Evolutionary conservation across 1,284 basidiomycete genomes (phyloP).

Genomic region (Sphaerobolus stellatus): DNA sequence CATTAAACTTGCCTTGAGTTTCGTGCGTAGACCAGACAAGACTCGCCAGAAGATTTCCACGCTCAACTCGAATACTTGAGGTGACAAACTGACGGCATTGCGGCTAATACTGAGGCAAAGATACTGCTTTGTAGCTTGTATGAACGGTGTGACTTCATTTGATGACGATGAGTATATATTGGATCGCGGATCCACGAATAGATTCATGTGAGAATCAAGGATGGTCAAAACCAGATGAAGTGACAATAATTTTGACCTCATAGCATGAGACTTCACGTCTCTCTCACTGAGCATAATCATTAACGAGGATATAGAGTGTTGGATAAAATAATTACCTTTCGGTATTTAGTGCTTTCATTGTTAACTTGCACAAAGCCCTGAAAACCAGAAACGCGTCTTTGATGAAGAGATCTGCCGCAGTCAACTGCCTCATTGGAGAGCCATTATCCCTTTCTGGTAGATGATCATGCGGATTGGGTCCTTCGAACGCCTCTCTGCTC

Average conservation of each 20-base stretch:
- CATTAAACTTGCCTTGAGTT: slow-evolving; percentile 72
- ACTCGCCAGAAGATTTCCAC: slow-evolving; percentile 99
- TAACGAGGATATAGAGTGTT: slow-evolving; percentile 4
- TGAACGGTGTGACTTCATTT: slow-evolving; percentile 83
- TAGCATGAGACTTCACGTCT: slow-evolving; percentile 90
- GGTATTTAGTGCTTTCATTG: slow-evolving; percentile 93
- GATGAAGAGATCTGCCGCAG: slow-evolving; percentile 81
- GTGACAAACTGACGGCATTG: slow-evolving; percentile 94
- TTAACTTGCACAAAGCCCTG: slow-evolving; percentile 91
- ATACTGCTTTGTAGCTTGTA: slow-evolving; percentile 93
- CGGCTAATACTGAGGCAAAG: slow-evolving; percentile 91
- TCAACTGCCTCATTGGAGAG: slow-evolving; percentile 40
- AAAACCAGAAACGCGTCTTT: slow-evolving; percentile 98
- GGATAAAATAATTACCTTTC: slow-evolving; percentile 69
- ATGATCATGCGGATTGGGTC: slow-evolving; percentile 30
- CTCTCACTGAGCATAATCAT: slow-evolving; percentile 62
- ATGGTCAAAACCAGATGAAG: slow-evolving; percentile 93
- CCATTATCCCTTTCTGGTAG: slow-evolving; percentile 20
- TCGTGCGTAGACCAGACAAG: slow-evolving; percentile 89
- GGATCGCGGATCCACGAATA: slow-evolving; percentile 83
- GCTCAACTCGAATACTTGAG: slow-evolving; percentile 96
- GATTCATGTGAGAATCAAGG: slow-evolving; percentile 84
- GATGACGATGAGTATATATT: slow-evolving; percentile 88
- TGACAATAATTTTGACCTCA: slow-evolving; percentile 92
- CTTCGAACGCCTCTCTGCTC: slow-evolving; percentile 25